Conservation (phyloP, 768 basidiomycete species). For the Naganishia vaughanmartiniae region DNA sequence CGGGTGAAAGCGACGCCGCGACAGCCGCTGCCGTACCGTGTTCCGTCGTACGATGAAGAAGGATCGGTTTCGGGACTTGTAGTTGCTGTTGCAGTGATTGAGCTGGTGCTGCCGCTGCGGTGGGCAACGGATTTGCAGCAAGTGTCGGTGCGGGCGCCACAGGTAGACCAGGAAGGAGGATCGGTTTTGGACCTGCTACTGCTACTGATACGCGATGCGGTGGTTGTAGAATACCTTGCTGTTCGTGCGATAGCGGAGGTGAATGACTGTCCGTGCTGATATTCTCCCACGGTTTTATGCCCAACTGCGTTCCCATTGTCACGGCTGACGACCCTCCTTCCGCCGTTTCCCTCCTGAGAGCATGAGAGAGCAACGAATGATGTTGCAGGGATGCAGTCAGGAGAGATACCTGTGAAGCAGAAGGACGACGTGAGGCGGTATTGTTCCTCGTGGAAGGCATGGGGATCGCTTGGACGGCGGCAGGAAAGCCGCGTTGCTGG, state of each 20-base stretch:
- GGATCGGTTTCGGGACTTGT: slow-evolving; percentile 19
- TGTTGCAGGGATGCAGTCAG: slow-evolving; percentile 18
- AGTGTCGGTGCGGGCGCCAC: too few species aligned
- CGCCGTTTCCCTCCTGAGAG: neutral
- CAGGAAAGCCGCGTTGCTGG: neutral
- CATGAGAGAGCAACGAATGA: neutral
- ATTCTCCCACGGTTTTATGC: too few species aligned
- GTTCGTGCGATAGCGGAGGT: too few species aligned
- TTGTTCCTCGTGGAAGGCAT: neutral
- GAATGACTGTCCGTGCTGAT: too few species aligned
- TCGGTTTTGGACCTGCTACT: too few species aligned
- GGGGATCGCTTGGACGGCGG: neutral
- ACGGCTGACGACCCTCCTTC: neutral
- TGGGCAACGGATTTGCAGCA: too few species aligned
- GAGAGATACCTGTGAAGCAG: neutral
- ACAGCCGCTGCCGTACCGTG: neutral
- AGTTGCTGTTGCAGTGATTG: too few species aligned
- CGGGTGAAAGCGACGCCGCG: neutral
- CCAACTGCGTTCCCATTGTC: too few species aligned
- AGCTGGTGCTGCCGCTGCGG: too few species aligned
- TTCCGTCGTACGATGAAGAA: neutral
- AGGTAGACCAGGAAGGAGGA: too few species aligned
- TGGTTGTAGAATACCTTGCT: too few species aligned
- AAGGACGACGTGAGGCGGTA: neutral
- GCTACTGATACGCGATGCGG: too few species aligned